Percentiles rank a stretch among this genome's conserved stretches.
These are phyloP conservation scores for Backusella parvicylindrica DNA, from an alignment of 192 early-diverging fungal species.

Conservation along the genomic window DNA sequence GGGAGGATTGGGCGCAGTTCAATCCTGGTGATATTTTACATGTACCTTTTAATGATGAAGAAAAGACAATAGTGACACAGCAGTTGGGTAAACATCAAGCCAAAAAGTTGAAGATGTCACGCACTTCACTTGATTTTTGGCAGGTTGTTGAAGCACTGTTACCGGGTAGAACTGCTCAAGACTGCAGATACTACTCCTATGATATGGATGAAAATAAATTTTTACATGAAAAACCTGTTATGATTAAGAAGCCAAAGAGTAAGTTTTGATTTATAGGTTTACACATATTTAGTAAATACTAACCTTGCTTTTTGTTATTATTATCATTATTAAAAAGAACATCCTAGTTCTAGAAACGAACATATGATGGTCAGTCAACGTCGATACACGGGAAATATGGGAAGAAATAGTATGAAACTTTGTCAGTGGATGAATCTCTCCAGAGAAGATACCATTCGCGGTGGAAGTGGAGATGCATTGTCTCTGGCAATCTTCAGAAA, in stretches of 20 bases:
- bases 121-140: background rate
- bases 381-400: background rate
- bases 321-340: background rate
- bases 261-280: background rate
- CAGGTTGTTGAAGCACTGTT: background rate
- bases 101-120: background rate
- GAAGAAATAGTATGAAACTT: background rate
- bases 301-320: background rate
- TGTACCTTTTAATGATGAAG: slow-evolving; percentile 8
- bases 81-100: background rate
- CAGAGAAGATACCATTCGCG: background rate
- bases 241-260: background rate
- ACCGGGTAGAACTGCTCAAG: slow-evolving; percentile 6
- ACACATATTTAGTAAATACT: background rate
- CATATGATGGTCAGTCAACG: background rate
- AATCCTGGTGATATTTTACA: slow-evolving; percentile 4
- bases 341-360: background rate
- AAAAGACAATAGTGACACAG: background rate
- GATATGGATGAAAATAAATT: background rate
- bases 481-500: slow-evolving; percentile 6
- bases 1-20: slow-evolving; percentile 30
- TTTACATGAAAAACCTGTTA: background rate
- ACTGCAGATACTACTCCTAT: slow-evolving; percentile 5
- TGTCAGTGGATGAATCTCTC: background rate
- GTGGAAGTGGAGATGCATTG: slow-evolving; percentile 24